phyloP scores from a whole-genome alignment of 2,329 filamentous ascomycete species.

The Blastomyces parvus region DNA sequence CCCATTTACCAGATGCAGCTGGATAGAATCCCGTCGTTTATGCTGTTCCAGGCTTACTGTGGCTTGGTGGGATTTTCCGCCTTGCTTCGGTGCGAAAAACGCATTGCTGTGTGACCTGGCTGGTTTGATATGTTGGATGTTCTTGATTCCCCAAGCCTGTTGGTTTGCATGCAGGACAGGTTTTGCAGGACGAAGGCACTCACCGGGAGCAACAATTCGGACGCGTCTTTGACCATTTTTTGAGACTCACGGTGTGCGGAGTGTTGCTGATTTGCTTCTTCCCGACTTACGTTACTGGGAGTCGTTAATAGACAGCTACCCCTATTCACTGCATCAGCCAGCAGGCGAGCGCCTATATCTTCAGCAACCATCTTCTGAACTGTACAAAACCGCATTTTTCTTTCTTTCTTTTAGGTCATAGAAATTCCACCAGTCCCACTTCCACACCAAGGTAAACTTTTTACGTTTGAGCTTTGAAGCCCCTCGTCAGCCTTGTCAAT shows the following conservation, averaged over 20 bases:
- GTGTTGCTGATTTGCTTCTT: not conserved
- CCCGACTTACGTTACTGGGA: no score
- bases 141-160: no score
- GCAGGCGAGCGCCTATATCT: not conserved
- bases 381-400: not conserved
- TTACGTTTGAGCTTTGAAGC: not conserved
- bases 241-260: not conserved
- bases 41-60: not conserved
- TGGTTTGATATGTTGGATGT: not conserved
- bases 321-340: not conserved
- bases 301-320: no score
- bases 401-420: not conserved
- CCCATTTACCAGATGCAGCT: not conserved
- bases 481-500: slow-evolving; percentile 4
- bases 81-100: not conserved
- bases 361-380: not conserved
- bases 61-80: not conserved
- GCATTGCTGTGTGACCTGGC: not conserved
- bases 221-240: no score
- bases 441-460: not conserved
- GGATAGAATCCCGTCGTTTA: not conserved
- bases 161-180: no score
- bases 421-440: slow-evolving; percentile 1
- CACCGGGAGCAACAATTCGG: no score
- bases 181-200: no score